Conservation (phyloP, 1,139 yeast species). For the Magnusiomyces paraingens region DNA sequence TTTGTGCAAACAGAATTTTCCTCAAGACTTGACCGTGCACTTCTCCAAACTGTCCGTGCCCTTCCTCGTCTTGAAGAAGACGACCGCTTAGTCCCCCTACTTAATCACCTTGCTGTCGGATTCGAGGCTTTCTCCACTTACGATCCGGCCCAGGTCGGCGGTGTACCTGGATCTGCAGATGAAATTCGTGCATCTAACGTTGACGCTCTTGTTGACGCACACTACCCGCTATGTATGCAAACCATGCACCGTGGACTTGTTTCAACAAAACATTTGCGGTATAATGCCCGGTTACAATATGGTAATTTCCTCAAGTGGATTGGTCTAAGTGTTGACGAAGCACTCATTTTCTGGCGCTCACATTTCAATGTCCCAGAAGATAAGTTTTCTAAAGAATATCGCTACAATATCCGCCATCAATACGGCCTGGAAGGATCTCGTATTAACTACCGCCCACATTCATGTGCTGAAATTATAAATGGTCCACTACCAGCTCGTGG, state of each 20-base stretch:
- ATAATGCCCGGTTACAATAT: constrained; percentile 78
- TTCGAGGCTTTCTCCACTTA: constrained; percentile 35
- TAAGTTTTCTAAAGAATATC: constrained; percentile 78
- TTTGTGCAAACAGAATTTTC: constrained; percentile 62
- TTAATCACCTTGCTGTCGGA: constrained; percentile 71
- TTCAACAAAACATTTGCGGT: constrained; percentile 65
- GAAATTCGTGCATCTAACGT: constrained; percentile 64
- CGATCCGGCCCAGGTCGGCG: constrained; percentile 16
- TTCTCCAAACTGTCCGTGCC: constrained; percentile 66
- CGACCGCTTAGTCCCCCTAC: constrained; percentile 76
- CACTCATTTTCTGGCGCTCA: constrained; percentile 74
- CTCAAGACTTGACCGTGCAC: constrained; percentile 44
- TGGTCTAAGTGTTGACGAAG: constrained; percentile 83
- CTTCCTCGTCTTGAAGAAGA: constrained; percentile 88
- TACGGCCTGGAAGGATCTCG: constrained; percentile 92
- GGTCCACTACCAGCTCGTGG: constrained; percentile 66
- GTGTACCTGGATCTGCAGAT: constrained; percentile 19
- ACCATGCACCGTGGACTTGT: constrained; percentile 58
- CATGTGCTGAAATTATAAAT: constrained; percentile 68
- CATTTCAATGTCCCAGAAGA: constrained; percentile 66
- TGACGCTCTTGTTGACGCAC: constrained; percentile 48
- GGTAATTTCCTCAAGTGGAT: constrained; percentile 81
- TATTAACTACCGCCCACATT: constrained; percentile 78
- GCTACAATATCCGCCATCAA: constrained; percentile 77
- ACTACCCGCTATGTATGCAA: constrained; percentile 80